A percentile compares a stretch with the other conserved stretches of the same genome.
phyloP scores from a whole-genome alignment of 1,284 basidiomycete species.

The Apiotrichum sp. region DNA sequence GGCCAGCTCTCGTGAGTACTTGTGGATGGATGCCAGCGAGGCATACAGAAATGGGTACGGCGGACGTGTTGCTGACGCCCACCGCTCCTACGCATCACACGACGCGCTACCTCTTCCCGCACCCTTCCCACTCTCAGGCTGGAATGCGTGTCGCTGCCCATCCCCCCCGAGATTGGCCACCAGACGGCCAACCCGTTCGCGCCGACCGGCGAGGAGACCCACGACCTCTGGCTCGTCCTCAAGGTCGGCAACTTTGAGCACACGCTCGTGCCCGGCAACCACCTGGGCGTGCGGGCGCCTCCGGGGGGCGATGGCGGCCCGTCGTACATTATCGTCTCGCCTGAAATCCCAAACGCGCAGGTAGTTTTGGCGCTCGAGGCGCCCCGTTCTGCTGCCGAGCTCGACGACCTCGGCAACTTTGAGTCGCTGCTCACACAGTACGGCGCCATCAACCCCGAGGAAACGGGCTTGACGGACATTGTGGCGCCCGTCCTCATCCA shows the following conservation, averaged over 20 bases:
- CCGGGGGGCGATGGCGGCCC: slow-evolving; percentile 19
- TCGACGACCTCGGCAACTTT: slow-evolving; percentile 62
- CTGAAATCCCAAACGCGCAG: slow-evolving; percentile 29
- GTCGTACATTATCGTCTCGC: slow-evolving; percentile 16
- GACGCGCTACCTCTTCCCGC: too few relatives aligned
- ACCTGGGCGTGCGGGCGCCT: slow-evolving; percentile 18
- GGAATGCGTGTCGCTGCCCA: slow-evolving; percentile 44
- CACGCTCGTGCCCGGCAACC: slow-evolving; percentile 87
- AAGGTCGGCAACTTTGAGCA: slow-evolving; percentile 86
- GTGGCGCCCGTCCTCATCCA: slow-evolving; percentile 11
- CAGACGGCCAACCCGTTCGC: slow-evolving; percentile 47
- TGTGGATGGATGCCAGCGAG: too few relatives aligned
- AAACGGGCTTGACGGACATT: slow-evolving; percentile 26
- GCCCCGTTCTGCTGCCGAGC: slow-evolving; percentile 22
- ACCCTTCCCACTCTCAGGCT: slow-evolving; percentile 21
- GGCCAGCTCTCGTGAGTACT: slow-evolving; percentile 39
- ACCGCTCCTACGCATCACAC: too few relatives aligned
- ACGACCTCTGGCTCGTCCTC: slow-evolving; percentile 47
- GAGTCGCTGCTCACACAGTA: slow-evolving; percentile 67
- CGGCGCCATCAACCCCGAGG: slow-evolving; percentile 42
- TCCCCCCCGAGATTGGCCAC: slow-evolving; percentile 37
- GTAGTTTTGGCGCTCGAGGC: slow-evolving; percentile 44
- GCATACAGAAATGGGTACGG: too few relatives aligned
- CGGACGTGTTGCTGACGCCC: not conserved
- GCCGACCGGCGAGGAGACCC: slow-evolving; percentile 34